Conservation (phyloP, 331 rosid species). For the Pyrus hybrid region DNA sequence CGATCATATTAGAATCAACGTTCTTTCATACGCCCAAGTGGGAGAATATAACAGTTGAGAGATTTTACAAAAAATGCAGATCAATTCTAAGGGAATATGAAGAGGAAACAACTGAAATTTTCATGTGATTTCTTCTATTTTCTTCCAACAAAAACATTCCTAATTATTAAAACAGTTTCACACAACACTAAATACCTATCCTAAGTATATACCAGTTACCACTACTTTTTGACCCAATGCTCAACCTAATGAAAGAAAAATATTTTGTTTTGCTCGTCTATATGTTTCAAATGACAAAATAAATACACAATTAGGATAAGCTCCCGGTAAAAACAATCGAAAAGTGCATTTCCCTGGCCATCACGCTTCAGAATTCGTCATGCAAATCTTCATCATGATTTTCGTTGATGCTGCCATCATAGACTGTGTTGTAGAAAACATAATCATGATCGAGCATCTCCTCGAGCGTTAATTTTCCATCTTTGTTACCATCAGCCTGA, state of each 20-base stretch:
- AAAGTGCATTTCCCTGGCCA: not conserved
- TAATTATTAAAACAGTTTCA: too few species aligned
- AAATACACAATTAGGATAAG: not conserved
- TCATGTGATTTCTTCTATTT: too few species aligned
- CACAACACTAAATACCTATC: too few species aligned
- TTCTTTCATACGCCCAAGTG: too few species aligned
- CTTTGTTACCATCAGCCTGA: conserved; percentile 69
- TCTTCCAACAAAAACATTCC: too few species aligned
- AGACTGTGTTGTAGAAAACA: conserved; percentile 42
- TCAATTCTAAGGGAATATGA: too few species aligned
- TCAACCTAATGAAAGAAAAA: not conserved
- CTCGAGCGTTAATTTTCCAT: conserved; percentile 38
- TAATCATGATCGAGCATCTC: conserved; percentile 66
- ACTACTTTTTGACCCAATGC: not conserved
- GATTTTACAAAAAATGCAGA: too few species aligned
- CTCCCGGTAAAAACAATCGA: not conserved
- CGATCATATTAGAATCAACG: too few species aligned
- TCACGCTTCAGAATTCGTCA: conserved; percentile 25
- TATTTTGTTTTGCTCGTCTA: not conserved
- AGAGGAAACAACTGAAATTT: too few species aligned
- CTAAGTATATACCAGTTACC: not conserved
- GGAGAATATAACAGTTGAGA: too few species aligned
- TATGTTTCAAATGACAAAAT: not conserved
- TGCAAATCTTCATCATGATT: conserved; percentile 16
- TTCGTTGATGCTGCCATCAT: conserved; percentile 4